These are phyloP conservation scores for Camelina hispida DNA, from an alignment of 345 rosid genomes.

Conservation along the genomic window DNA sequence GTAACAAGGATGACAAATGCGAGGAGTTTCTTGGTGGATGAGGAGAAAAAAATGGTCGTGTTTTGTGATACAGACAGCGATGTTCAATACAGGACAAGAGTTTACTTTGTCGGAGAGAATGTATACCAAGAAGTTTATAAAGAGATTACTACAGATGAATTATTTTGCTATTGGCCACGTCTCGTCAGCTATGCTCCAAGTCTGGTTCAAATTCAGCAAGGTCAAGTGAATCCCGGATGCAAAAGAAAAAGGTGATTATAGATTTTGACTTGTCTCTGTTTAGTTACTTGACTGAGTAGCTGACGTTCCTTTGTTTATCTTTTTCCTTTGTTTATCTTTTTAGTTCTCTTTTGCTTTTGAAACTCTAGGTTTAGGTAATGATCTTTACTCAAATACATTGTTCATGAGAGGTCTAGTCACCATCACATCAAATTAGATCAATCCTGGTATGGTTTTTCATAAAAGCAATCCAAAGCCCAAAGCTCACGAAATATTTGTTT, in stretches of 20 bases:
- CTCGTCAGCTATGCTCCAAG: constrained; percentile 5
- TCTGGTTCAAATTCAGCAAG: constrained; percentile 11
- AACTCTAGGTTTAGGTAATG: not conserved
- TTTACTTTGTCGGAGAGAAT: not conserved
- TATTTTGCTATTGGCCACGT: not conserved
- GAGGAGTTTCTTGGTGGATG: not conserved
- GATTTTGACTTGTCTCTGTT: not conserved
- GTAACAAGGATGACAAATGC: not conserved
- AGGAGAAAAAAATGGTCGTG: not conserved
- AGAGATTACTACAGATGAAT: not conserved
- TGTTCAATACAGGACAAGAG: not conserved
- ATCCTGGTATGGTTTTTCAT: not conserved
- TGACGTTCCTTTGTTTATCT: not conserved
- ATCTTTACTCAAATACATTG: not conserved
- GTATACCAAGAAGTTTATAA: not conserved
- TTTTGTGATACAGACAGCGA: not conserved
- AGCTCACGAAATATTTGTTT: too few species aligned
- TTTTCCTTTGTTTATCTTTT: not conserved
- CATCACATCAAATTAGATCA: not conserved
- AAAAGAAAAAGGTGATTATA: not conserved
- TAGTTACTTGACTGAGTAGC: not conserved
- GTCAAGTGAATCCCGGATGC: not conserved
- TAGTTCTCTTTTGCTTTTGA: not conserved
- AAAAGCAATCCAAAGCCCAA: too few species aligned
- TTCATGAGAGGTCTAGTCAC: not conserved